Evolutionary conservation across 2,329 filamentous ascomycete species (phyloP).

Genomic region (Sclerotinia minor): DNA sequence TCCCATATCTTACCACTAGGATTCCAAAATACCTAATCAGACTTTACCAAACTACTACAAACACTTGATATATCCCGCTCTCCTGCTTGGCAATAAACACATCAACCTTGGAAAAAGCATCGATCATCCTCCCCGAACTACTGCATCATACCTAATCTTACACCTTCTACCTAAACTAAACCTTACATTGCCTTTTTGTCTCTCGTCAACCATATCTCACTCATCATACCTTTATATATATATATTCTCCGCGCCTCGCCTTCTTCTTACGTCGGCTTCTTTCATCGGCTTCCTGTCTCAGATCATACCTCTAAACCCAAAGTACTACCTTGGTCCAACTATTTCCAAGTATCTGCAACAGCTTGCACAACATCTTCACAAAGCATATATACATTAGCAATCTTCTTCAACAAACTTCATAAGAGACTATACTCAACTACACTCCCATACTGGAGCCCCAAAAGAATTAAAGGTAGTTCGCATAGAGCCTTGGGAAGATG

Average conservation of each 20-base stretch:
- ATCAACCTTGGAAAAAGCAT: conserved; percentile 24
- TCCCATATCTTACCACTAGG: conserved; percentile 14
- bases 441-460: conserved; percentile 28
- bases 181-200: conserved; percentile 26
- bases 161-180: conserved; percentile 24
- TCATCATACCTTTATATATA: conserved; percentile 33
- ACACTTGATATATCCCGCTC: conserved; percentile 17
- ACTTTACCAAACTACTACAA: conserved; percentile 10
- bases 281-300: conserved; percentile 34
- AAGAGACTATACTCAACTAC: conserved; percentile 9
- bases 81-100: conserved; percentile 25
- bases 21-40: conserved; percentile 5
- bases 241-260: conserved; percentile 34
- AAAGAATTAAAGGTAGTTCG: conserved; percentile 30
- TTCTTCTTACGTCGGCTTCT: conserved; percentile 26
- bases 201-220: conserved; percentile 15
- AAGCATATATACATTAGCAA: conserved; percentile 8
- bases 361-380: conserved; percentile 1
- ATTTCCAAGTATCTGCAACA: conserved; percentile 19
- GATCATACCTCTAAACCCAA: conserved; percentile 31
- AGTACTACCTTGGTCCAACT: conserved; percentile 19
- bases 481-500: not conserved
- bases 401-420: conserved; percentile 17
- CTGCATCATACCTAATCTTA: conserved; percentile 39
- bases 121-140: conserved; percentile 34